phyloP scores from a whole-genome alignment of 352 stramenopile species.

The Phytopythium helicoides region DNA sequence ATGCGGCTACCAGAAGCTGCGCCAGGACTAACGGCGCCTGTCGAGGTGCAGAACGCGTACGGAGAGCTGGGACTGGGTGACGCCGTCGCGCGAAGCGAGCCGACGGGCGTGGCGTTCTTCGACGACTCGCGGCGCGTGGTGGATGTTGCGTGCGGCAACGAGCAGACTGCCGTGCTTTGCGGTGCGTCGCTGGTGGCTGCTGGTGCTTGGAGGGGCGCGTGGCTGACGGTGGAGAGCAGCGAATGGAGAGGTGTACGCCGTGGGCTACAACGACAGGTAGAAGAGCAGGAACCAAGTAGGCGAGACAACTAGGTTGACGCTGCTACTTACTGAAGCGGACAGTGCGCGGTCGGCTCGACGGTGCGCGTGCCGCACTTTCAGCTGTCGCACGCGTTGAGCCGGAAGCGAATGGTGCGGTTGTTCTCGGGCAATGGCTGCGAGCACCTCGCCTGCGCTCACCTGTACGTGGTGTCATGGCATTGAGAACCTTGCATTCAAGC shows the following conservation, averaged over 20 bases:
- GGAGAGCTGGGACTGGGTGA: slow-evolving; percentile 90
- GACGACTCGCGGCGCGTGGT: slow-evolving; percentile 47
- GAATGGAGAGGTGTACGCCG: slow-evolving; percentile 83
- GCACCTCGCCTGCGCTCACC: slow-evolving; percentile 82
- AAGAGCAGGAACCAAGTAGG: not conserved
- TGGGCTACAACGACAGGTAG: slow-evolving; percentile 92
- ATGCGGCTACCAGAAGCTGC: too few relatives aligned
- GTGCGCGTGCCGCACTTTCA: slow-evolving; percentile 56
- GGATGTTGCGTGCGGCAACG: slow-evolving; percentile 88
- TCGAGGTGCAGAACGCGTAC: slow-evolving; percentile 81
- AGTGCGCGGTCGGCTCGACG: slow-evolving; percentile 87
- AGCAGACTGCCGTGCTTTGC: slow-evolving; percentile 87
- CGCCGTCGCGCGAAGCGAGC: slow-evolving; percentile 54
- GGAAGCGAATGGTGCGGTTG: slow-evolving; percentile 64
- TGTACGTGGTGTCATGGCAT: slow-evolving; percentile 22
- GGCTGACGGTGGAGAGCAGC: slow-evolving; percentile 13
- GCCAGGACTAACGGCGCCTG: not conserved
- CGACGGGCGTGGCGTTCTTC: slow-evolving; percentile 40
- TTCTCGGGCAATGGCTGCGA: slow-evolving; percentile 93
- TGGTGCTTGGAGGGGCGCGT: not conserved
- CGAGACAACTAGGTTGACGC: not conserved
- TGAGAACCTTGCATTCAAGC: too few relatives aligned
- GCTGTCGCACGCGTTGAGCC: slow-evolving; percentile 49
- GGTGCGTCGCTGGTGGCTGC: slow-evolving; percentile 24
- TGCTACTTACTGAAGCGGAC: slow-evolving; percentile 50